phyloP scores from a whole-genome alignment of 345 rosid genomes.

The Lagerstroemia speciosa region DNA sequence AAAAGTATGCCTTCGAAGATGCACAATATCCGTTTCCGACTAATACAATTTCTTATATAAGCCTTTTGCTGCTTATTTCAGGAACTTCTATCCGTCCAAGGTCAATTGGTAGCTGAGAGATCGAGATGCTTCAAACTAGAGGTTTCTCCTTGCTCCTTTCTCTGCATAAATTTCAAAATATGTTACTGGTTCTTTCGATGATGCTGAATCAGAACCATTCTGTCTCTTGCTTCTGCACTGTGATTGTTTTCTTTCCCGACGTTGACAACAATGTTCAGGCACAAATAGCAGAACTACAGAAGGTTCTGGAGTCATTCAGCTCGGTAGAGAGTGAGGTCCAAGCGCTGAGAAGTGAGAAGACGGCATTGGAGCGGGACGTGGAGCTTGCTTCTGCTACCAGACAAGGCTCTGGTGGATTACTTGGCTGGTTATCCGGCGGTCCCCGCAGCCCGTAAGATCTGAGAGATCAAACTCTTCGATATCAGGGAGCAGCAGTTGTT shows the following conservation, averaged over 20 bases:
- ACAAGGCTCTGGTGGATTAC: constrained; percentile 82
- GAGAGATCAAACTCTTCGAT: not conserved
- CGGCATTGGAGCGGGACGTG: constrained; percentile 50
- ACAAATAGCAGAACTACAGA: constrained; percentile 78
- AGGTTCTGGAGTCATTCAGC: constrained; percentile 64
- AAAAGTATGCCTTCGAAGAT: constrained; percentile 32
- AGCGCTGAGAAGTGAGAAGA: constrained; percentile 68
- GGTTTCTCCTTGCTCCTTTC: constrained; percentile 28
- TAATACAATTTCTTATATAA: not conserved
- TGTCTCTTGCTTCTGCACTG: not conserved
- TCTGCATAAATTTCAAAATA: not conserved
- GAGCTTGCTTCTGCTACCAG: constrained; percentile 41
- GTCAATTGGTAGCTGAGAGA: constrained; percentile 82
- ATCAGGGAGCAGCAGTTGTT: not conserved
- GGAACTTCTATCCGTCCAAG: constrained; percentile 90
- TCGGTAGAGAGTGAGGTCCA: constrained; percentile 76
- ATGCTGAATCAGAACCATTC: not conserved
- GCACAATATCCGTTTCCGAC: not conserved
- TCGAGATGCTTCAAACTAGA: constrained; percentile 97
- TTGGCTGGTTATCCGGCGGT: constrained; percentile 63
- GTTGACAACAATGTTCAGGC: constrained; percentile 37
- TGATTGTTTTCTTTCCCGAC: not conserved
- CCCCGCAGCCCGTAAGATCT: constrained; percentile 10
- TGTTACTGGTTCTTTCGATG: not conserved
- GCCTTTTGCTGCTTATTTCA: constrained; percentile 14